Evolutionary conservation across 1,139 yeast genomes (phyloP), one percentile per base, ranked within the genome.

Genomic region (Casaregolazyma lundiana): DNA sequence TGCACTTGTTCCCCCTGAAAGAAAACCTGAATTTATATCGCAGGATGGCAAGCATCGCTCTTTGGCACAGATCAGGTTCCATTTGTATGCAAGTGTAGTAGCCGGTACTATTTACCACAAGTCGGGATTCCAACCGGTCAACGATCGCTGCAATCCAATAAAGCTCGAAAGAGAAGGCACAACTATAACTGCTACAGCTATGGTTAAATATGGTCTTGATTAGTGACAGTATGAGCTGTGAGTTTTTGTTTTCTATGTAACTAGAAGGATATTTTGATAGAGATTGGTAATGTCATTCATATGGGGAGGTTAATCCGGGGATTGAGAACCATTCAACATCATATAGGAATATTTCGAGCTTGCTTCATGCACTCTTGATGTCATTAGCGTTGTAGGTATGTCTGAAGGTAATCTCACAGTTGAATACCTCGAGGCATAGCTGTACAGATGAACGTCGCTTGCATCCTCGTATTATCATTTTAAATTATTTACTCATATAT

Each of bases 1-100:
- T 22, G 18, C 13, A 1, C 35, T n/a, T 11, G 30, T 40, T 11
- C 30, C 24, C 20, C 29, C 18, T 3, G 20, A 13, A 8, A n/a
- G 6, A 2, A 20, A 13, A 9, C 43, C 43, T 2, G 43, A 21
- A 11, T 40, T 40, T 32, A 37, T 21, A 24, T 40, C 43, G 9
- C 20, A 19, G 7, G 37, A 40, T 32, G 43, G 43, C 26, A 30
- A 40, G 30, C 9, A 17, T 29, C 16, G 26, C 4, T 24, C 20
- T 9, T 18, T 30, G 11, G 43, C 37, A 6, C 37, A 40, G 36
- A 35, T 30, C 29, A 20, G 43, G 19, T 20, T 35, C 1, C 6
- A 13, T n/a, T 20, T 40, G 35, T 35, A 19, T 19, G 35, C 43
- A 30, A 17, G 37, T 19, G 30, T 13, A 9, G 34, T 30, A 6